Base-by-base conservation (phyloP, 1,139 yeast species). In the Taphrina communis region DNA sequence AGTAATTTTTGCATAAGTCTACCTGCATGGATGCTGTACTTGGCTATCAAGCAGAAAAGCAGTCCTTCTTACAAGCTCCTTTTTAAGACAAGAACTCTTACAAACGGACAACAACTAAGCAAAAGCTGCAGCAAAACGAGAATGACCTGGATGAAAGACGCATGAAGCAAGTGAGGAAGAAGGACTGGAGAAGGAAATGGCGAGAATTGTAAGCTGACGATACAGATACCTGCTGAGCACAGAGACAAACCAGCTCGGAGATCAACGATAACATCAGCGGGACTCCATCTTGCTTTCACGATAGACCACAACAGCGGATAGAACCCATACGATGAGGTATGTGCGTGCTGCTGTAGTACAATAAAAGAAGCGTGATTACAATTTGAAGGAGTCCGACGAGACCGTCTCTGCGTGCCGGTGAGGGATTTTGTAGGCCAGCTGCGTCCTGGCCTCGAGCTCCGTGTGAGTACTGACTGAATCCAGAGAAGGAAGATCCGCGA, bases 141-240 rank as follows among this genome's bases (percentile, higher is more conserved):
- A 25, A 25, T 25, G 31, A 25, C 31, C 31, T 25, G 31, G 31
- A 2, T 4, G 31, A 25, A 25, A 46, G 19, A 12, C 3, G 11
- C n/a, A 17, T 17, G 17, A 17, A 17, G 17, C 17, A 17, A 17
- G 17, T 17, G 17, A 17, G 17, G 17, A 17, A 17, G 17, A 17
- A 17, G 1, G 17, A 17, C 17, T 17, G 39, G 41, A 31, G 25
- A 31, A 31, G 21, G 53, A 42, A 31, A 17, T 17, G 17, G 17
- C 17, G 17, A 17, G 17, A 19, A 36, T 4, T 58, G 62, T 58
- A 6, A 46, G 62, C 62, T 46, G 46, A 42, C 42, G 62, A 58
- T 58, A 58, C 53, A 58, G 62, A 58, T 53, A 58, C 53, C 62
- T 58, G 53, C 62, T 42, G 17, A 58, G 62, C 62, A 58, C 62